Evolutionary conservation across 164 flowering plant genomes (phyloP).

Genomic region (Stephania cephalantha): DNA sequence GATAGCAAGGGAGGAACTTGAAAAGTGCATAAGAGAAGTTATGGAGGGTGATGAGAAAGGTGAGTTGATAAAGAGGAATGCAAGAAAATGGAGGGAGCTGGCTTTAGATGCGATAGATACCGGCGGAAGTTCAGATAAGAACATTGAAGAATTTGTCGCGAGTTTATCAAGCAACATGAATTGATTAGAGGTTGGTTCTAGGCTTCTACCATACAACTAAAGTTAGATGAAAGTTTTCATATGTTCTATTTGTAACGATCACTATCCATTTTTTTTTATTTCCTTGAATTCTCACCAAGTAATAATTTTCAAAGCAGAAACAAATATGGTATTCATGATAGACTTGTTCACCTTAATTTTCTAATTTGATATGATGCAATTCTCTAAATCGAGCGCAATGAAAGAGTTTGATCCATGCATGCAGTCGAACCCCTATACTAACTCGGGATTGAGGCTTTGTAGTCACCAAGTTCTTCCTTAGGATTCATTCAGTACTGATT

Average conservation of each 20-base stretch:
- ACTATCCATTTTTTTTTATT: too few relatives aligned
- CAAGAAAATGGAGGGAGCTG: constrained; percentile 16
- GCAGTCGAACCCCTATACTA: too few relatives aligned
- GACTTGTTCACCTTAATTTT: too few relatives aligned
- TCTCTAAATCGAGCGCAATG: too few relatives aligned
- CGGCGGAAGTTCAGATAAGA: constrained; percentile 27
- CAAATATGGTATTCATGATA: too few relatives aligned
- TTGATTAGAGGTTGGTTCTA: neutral
- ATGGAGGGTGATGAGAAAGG: constrained; percentile 25
- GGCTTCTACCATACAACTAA: neutral
- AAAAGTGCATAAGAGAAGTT: constrained; percentile 20
- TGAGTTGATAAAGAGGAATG: constrained; percentile 14
- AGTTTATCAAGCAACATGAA: neutral
- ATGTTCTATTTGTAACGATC: too few relatives aligned
- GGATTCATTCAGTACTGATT: neutral
- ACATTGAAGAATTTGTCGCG: constrained; percentile 21
- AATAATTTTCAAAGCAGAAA: too few relatives aligned
- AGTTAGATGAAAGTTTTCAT: too few relatives aligned
- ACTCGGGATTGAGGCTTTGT: too few relatives aligned
- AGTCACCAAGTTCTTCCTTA: neutral
- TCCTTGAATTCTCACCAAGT: too few relatives aligned
- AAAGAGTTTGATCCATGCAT: too few relatives aligned
- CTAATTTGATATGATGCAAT: too few relatives aligned
- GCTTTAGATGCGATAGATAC: constrained; percentile 16
- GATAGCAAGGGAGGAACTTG: constrained; percentile 23